Evolutionary conservation across 352 stramenopile species (phyloP).

Genomic region (Phytophthora pseudosyringae): DNA sequence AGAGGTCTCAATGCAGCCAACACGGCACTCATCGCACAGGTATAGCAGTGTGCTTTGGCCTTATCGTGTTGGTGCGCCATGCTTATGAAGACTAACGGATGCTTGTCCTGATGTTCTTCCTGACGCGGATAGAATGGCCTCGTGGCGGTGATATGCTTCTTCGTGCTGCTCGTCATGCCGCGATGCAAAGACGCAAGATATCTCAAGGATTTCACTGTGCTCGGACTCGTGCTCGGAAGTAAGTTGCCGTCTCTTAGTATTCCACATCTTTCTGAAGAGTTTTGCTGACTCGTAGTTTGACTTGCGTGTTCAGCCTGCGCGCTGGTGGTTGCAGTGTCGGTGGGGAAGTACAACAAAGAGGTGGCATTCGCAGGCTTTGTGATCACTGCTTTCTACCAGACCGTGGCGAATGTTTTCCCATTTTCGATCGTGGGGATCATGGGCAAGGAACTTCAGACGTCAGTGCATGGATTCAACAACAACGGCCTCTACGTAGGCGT

Average conservation of each 20-base stretch:
- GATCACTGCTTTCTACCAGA: constrained; percentile 64
- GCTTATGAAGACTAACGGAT: not conserved
- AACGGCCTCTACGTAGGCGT: constrained; percentile 83
- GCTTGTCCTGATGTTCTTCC: not conserved
- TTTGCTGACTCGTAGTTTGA: not conserved
- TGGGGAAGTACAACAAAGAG: constrained; percentile 51
- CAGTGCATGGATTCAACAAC: constrained; percentile 77
- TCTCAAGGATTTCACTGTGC: constrained; percentile 56
- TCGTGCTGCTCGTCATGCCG: constrained; percentile 64
- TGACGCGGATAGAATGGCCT: constrained; percentile 55
- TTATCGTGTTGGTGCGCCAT: not conserved
- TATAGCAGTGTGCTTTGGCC: constrained; percentile 8
- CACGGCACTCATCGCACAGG: constrained; percentile 58
- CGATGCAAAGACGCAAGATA: constrained; percentile 51
- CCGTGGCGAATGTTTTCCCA: constrained; percentile 69
- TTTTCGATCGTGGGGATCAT: constrained; percentile 85
- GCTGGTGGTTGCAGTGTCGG: constrained; percentile 56
- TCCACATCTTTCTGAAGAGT: not conserved
- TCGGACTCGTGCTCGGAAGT: constrained; percentile 60
- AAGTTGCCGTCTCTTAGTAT: constrained; percentile 11
- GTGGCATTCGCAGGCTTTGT: constrained; percentile 67
- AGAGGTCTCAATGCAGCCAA: constrained; percentile 68
- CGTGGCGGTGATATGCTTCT: constrained; percentile 56
- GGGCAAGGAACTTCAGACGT: constrained; percentile 78
- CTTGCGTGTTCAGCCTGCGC: constrained; percentile 42